Evolutionary conservation across 2,329 filamentous ascomycete species (phyloP), one percentile per base, ranked within the genome.

Genomic region (Aspergillus brunneoviolaceus): DNA sequence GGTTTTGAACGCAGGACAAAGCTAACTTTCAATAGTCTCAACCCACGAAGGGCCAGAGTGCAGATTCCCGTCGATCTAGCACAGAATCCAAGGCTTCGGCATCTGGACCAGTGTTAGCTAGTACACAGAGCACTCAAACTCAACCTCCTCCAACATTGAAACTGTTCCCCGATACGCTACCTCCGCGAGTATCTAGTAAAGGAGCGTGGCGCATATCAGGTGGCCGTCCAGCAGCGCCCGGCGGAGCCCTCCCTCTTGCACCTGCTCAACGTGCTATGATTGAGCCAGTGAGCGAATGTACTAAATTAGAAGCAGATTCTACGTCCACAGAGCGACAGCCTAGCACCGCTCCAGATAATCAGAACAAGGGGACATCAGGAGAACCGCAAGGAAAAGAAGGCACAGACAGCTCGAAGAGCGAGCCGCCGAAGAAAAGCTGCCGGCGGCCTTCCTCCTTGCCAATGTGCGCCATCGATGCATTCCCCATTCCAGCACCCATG

Each of bases 401-500:
- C 11, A 25, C 35, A 9, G 39, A 23, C 5, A 61, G 50, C 31
- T 57, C 58, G 29, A 49, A 51, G 3, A 25, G 51, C 27, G 49
- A 60, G 21, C 45, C 57, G 2, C 53, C 61, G 33, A 51, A 35
- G 14, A 61, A 64, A 51, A 51, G 33, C 25, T 61, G 55, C 21
- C 48, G 62, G 33, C 69, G 67, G 7, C 65, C 65, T 11, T 55
- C 65, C 4, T 72, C 71, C 0, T 49, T 72, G 47, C 67, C 69
- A 5, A 62, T 70, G 58, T 65, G 66, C 16, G 65, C 70, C 0
- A 65, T 76, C 16, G 64, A 75, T 39, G 65, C 71, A 14, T 73
- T 74, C 42, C 72, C 74, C 62, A 67, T 74, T 21, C 75, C 75
- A 16, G 73, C 74, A 33, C 75, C 75, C 12, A 71, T 65, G 27